phyloP scores from a whole-genome alignment of 78 protist species.

The Andalucia godoyi region DNA sequence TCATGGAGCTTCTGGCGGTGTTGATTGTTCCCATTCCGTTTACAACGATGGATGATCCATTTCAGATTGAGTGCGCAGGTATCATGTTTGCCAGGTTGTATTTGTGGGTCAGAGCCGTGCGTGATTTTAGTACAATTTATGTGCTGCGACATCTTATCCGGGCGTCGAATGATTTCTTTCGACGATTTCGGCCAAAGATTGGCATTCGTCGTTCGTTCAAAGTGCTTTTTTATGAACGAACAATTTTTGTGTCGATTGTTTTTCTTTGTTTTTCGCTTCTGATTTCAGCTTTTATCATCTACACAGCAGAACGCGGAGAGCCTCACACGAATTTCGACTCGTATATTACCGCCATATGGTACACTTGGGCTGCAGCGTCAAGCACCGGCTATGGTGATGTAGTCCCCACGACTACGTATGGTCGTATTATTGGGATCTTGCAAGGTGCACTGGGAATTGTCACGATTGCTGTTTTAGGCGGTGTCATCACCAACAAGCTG shows the following conservation, averaged over 20 bases:
- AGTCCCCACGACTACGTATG: neutral
- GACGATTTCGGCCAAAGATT: neutral
- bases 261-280: neutral
- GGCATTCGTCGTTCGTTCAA: neutral
- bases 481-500: constrained; percentile 1
- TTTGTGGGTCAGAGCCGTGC: neutral
- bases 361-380: neutral
- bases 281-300: neutral
- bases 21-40: neutral
- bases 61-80: neutral
- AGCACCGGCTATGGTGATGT: constrained; percentile 15
- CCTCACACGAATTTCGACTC: neutral
- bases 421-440: neutral
- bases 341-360: neutral
- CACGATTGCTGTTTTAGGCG: neutral
- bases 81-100: constrained; percentile 1
- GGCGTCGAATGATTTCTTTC: neutral
- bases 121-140: neutral
- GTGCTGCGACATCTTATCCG: neutral
- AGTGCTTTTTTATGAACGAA: neutral
- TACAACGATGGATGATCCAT: neutral
- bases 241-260: neutral
- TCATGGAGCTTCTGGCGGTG: neutral
- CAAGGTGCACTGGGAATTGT: neutral
- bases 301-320: neutral